Evolutionary conservation across 2,329 filamentous ascomycete genomes (phyloP).

Genomic region (Hypoxylon sp.): DNA sequence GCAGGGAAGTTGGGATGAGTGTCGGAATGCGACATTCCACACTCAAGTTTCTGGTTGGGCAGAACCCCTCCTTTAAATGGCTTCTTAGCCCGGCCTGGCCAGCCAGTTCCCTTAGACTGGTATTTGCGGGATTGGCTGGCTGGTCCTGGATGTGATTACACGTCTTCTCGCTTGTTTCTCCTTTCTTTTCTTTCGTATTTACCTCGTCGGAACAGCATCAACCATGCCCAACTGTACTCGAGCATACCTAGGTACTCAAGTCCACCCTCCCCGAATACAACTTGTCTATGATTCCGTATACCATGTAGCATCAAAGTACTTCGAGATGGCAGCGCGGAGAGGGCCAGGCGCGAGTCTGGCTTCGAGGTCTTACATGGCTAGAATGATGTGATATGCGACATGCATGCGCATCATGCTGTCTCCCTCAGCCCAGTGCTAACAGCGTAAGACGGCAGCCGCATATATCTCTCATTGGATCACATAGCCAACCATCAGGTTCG

Average conservation of each 20-base stretch:
- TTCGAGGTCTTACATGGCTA: conserved; percentile 30
- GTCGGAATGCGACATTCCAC: conserved; percentile 32
- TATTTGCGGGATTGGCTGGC: not conserved
- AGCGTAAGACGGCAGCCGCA: conserved; percentile 31
- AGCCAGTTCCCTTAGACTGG: conserved; percentile 11
- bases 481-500: conserved; percentile 13
- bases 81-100: conserved; percentile 16
- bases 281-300: not conserved
- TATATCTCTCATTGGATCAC: conserved; percentile 26
- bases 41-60: conserved; percentile 32
- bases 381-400: conserved; percentile 37
- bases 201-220: too few relatives aligned
- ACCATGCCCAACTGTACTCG: too few relatives aligned
- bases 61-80: conserved; percentile 32
- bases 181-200: too few relatives aligned
- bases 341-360: not conserved
- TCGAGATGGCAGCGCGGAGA: conserved; percentile 6
- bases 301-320: conserved; percentile 10
- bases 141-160: conserved; percentile 2
- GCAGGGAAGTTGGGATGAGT: conserved; percentile 13
- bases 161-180: too few relatives aligned
- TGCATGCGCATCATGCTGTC: conserved; percentile 37
- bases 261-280: not conserved
- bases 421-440: conserved; percentile 26
- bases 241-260: too few relatives aligned